These are phyloP conservation scores for Lepidium didymum DNA, from an alignment of 345 rosid genomes.

Conservation along the genomic window DNA sequence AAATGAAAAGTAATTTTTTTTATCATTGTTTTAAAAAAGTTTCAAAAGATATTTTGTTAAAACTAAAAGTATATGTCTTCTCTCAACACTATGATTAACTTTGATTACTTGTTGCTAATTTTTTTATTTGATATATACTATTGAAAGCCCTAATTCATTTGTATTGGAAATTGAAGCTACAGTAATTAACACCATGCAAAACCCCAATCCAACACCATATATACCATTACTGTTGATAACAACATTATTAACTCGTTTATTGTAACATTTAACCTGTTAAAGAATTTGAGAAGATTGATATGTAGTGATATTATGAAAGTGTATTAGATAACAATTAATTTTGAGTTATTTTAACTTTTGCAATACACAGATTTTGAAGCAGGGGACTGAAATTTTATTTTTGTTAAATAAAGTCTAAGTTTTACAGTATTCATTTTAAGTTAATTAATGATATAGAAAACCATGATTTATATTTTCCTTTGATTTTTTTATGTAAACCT, in stretches of 20 bases:
- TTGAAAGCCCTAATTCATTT: background rate
- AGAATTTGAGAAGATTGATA: background rate
- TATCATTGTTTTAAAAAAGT: too few relatives aligned
- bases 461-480: too few relatives aligned
- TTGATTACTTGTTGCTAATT: background rate
- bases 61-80: too few relatives aligned
- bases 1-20: too few relatives aligned
- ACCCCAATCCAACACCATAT: background rate
- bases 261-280: background rate
- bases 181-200: background rate
- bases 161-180: background rate
- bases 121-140: background rate
- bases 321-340: background rate
- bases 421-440: too few relatives aligned
- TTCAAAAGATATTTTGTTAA: too few relatives aligned
- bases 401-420: too few relatives aligned
- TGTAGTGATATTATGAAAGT: background rate
- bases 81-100: background rate
- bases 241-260: background rate
- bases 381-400: too few relatives aligned
- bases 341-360: background rate
- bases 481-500: too few relatives aligned
- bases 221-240: background rate
- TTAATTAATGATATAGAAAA: too few relatives aligned
- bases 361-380: too few relatives aligned